Base-by-base conservation (phyloP, 495 filamentous ascomycete species). In the Amniculicola lignicola region DNA sequence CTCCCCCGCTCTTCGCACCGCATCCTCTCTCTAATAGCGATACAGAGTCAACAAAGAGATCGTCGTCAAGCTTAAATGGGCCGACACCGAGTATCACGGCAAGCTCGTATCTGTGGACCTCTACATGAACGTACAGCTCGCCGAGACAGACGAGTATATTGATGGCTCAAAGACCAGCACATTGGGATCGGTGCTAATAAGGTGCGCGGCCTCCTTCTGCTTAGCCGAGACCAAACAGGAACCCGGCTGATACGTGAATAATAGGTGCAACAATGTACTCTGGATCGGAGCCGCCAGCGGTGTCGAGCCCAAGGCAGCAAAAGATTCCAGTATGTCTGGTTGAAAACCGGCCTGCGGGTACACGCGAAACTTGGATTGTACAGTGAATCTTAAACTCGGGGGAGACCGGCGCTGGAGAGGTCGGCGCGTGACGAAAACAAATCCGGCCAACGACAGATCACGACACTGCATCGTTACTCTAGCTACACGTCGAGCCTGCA, bases 91-190 rank as follows among this genome's bases (percentile, higher is more conserved):
- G 74, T 98, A 97, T 80, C 89, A 88, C 69, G 93, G 93, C 61
- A 81, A 79, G 38, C 81, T 98, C 49, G 88, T 97, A 62, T 87
- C 81, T 73, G 87, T 95, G 61, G 93, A 98, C 75, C 90, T 86
- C 64, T 98, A 97, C 80, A 96, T 98, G 91, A 98, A 98, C 75
- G 83, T 98, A 57, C 88, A 96, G 72, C 80, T 98, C 46, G 80
- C 80, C 64, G 82, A 85, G 64, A 89, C 93, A 42, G 88, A 94
- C 74, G 94, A 97, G 67, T 95, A 81, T 74, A 85, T 96, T 60
- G 84, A 93, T 72, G 88, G 87, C 49, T 89, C 93, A 79, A 84
- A 79, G 66, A 88, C 86, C 25, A 90, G 88, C 41, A 77, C 76
- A 55, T 72, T 98, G 67, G 93, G 93, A 16, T 83, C 95, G 70